Evolutionary conservation across 805 yeast genomes (phyloP).

Genomic region (Pichia ethanolica): DNA sequence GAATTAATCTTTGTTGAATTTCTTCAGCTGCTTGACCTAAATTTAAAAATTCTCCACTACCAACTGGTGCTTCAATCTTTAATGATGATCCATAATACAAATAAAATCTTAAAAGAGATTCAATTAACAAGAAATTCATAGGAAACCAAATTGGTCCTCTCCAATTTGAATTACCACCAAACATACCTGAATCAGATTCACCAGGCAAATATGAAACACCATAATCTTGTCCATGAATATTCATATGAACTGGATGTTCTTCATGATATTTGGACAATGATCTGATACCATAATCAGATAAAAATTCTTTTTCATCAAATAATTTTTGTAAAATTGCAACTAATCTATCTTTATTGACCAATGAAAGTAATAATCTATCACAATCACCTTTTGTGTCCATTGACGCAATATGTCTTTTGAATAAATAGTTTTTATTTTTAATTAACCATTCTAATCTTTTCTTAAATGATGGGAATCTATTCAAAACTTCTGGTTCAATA

Average conservation of each 20-base stretch:
- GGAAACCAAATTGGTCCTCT: constrained; percentile 98
- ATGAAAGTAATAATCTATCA: constrained; percentile 68
- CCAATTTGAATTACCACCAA: constrained; percentile 97
- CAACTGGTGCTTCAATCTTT: constrained; percentile 82
- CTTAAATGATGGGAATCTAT: constrained; percentile 73
- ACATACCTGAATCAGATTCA: constrained; percentile 86
- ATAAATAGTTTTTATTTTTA: constrained; percentile 57
- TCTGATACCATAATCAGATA: constrained; percentile 79
- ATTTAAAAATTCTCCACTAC: constrained; percentile 68
- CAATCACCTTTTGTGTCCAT: constrained; percentile 75
- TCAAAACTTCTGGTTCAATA: constrained; percentile 73
- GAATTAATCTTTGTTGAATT: constrained; percentile 77
- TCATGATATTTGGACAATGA: constrained; percentile 83
- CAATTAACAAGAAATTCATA: constrained; percentile 76
- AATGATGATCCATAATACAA: constrained; percentile 81
- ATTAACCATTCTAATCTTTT: constrained; percentile 81
- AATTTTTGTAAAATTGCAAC: constrained; percentile 66
- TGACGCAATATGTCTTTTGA: constrained; percentile 79
- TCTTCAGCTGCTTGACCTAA: constrained; percentile 89
- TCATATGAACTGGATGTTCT: constrained; percentile 76
- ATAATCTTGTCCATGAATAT: constrained; percentile 68
- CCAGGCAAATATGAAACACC: constrained; percentile 74
- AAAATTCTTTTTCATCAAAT: constrained; percentile 81
- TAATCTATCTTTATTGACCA: constrained; percentile 75
- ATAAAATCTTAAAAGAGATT: constrained; percentile 79